Conservation (phyloP, 768 basidiomycete species). For the Psilocybe azurescens region DNA sequence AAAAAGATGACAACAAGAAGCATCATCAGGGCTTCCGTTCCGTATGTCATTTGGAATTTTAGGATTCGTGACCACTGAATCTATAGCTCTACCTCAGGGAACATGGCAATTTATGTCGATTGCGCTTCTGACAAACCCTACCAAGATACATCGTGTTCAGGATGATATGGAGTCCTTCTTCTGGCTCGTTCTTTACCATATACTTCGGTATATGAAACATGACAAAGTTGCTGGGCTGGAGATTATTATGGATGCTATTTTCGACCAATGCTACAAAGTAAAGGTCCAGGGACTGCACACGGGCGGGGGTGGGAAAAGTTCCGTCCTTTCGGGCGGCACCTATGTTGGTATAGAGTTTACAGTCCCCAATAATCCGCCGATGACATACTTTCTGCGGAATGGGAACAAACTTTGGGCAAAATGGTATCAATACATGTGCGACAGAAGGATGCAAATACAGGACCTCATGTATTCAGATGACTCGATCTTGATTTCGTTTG, state of each 20-base stretch:
- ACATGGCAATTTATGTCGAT: constrained; percentile 39
- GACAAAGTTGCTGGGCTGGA: background rate
- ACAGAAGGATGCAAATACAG: no score
- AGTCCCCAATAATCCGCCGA: no score
- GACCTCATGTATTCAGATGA: background rate
- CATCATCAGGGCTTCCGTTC: constrained; percentile 14
- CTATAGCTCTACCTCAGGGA: constrained; percentile 25
- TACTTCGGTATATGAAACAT: background rate
- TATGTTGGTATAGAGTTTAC: no score
- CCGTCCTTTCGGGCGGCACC: no score
- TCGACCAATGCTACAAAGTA: no score
- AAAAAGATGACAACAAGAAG: background rate
- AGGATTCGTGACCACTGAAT: background rate
- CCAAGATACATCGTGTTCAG: constrained; percentile 23
- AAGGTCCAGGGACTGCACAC: no score
- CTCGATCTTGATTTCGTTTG: background rate
- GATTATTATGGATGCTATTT: background rate
- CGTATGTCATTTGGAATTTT: constrained; percentile 3
- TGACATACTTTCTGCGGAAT: no score
- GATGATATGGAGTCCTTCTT: constrained; percentile 39
- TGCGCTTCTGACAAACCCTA: constrained; percentile 19
- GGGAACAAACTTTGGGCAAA: no score
- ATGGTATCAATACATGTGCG: no score
- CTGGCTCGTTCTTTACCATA: constrained; percentile 15
- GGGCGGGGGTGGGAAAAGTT: no score